These are phyloP conservation scores for Atkinsonella texensis DNA, from an alignment of 2,329 filamentous ascomycete species.

Conservation along the genomic window DNA sequence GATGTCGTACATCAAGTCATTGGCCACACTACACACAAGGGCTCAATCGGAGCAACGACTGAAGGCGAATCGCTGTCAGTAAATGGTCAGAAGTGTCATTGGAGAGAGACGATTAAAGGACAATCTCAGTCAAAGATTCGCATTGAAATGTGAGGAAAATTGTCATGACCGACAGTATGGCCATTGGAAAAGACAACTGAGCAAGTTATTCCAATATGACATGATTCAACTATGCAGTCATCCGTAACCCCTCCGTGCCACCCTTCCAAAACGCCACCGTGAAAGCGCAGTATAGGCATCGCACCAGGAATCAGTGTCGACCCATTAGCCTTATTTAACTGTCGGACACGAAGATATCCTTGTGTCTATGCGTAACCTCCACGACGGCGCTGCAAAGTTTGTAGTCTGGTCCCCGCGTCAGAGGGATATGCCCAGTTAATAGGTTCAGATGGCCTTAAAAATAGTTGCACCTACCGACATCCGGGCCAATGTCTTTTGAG, in stretches of 20 bases:
- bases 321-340: not conserved
- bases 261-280: not conserved
- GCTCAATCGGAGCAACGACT: not conserved
- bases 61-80: not conserved
- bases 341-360: slow-evolving; percentile 63
- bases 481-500: slow-evolving; percentile 55
- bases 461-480: slow-evolving; percentile 48
- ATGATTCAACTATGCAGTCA: not conserved
- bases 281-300: not conserved
- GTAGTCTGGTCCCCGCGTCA: slow-evolving; percentile 46
- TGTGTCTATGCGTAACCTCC: slow-evolving; percentile 71
- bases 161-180: not conserved
- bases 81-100: not conserved
- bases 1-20: not conserved
- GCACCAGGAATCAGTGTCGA: too few species aligned
- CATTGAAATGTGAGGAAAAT: not conserved
- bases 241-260: not conserved
- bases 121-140: not conserved
- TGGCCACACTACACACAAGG: not conserved
- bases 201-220: not conserved
- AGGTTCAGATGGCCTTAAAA: not conserved
- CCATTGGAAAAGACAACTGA: not conserved
- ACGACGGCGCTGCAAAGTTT: slow-evolving; percentile 66
- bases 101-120: not conserved
- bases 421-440: not conserved